Conservation (phyloP, 345 rosid genomes). For the Citrus mangshanensis region DNA sequence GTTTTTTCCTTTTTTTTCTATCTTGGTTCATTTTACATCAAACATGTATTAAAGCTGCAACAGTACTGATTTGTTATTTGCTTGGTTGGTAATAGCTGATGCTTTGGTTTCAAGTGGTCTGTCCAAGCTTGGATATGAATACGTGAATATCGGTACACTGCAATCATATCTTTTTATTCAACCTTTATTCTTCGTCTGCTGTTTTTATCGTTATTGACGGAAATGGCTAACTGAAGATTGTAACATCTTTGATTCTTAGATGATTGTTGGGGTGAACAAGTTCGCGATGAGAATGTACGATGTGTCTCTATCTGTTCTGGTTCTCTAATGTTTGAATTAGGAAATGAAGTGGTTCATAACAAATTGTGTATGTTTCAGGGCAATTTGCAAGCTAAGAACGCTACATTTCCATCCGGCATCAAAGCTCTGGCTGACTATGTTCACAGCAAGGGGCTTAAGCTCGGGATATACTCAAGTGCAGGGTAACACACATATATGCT, state of each 20-base stretch:
- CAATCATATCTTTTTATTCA: not conserved
- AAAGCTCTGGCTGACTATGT: slow-evolving; percentile 80
- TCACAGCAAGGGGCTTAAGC: slow-evolving; percentile 80
- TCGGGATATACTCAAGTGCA: slow-evolving; percentile 87
- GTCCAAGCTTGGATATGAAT: slow-evolving; percentile 66
- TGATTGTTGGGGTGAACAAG: slow-evolving; percentile 93
- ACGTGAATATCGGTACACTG: slow-evolving; percentile 78
- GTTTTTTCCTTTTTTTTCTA: no score
- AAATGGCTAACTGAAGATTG: not conserved
- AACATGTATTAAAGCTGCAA: not conserved
- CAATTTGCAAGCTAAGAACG: slow-evolving; percentile 48
- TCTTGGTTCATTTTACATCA: no score
- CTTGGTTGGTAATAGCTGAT: slow-evolving; percentile 45
- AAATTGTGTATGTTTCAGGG: slow-evolving; percentile 43
- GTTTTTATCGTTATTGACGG: not conserved
- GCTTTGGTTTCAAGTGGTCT: slow-evolving; percentile 84
- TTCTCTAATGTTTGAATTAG: not conserved
- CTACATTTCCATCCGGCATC: slow-evolving; percentile 84
- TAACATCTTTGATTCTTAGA: slow-evolving; percentile 38
- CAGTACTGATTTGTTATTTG: not conserved
- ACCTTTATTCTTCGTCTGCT: not conserved
- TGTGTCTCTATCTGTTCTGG: not conserved
- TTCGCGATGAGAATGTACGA: slow-evolving; percentile 61
- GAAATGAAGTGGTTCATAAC: not conserved
- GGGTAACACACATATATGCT: slow-evolving; percentile 40